Evolutionary conservation across 129 eudicot species (phyloP).

Genomic region (Centrapalus pauciflorus): DNA sequence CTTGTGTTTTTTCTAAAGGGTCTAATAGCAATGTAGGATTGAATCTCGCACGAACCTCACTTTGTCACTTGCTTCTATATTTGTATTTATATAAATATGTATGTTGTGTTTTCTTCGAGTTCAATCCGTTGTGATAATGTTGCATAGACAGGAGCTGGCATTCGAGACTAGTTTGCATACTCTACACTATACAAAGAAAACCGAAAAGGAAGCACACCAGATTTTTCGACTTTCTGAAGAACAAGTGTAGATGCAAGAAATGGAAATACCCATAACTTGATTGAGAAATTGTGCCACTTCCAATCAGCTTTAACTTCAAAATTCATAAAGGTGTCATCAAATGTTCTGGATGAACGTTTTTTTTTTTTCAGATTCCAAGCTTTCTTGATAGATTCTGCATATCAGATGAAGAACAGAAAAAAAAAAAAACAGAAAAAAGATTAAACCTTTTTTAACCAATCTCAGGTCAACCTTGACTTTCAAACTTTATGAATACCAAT

Average conservation of each 20-base stretch:
- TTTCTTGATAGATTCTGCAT: conserved; percentile 46
- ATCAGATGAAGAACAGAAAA: background rate
- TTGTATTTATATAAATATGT: conserved; percentile 1
- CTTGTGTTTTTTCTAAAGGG: conserved; percentile 9
- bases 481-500: background rate
- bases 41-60: conserved; percentile 20
- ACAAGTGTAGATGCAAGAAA: conserved; percentile 46
- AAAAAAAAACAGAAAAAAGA: too few relatives aligned
- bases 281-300: conserved; percentile 41
- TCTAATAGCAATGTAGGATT: conserved; percentile 1
- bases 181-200: conserved; percentile 45
- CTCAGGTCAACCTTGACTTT: background rate
- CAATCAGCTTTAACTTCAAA: conserved; percentile 17
- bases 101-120: conserved; percentile 22
- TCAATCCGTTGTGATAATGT: conserved; percentile 27
- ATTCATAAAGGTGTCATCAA: conserved; percentile 29
- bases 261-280: conserved; percentile 38
- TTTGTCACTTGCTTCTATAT: conserved; percentile 15
- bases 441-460: conserved; percentile 5
- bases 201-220: conserved; percentile 47
- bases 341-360: conserved; percentile 19
- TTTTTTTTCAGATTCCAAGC: conserved; percentile 25
- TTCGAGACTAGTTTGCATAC: conserved; percentile 31
- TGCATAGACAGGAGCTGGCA: conserved; percentile 25
- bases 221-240: conserved; percentile 23